A percentile compares a stretch with the other conserved stretches of the same genome.
Evolutionary conservation across 345 rosid species (phyloP).

Genomic region (Moringa oleifera): DNA sequence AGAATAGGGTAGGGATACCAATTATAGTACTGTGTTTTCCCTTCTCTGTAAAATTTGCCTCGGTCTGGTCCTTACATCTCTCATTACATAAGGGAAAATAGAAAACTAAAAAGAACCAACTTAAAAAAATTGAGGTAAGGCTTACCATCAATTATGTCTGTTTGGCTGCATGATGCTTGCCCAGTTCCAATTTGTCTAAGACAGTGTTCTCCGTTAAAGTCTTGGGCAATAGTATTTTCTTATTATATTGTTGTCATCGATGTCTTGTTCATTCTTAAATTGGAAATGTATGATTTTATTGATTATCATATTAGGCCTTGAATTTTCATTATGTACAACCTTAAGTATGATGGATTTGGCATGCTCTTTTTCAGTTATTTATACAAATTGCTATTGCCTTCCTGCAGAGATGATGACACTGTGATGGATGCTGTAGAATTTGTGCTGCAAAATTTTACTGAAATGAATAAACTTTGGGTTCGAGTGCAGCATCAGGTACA

Average conservation of each 20-base stretch:
- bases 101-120: background rate
- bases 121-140: background rate
- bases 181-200: background rate
- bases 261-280: background rate
- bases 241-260: background rate
- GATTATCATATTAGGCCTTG: background rate
- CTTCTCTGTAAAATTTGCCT: background rate
- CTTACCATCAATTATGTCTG: background rate
- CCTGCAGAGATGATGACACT: constrained; percentile 67
- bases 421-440: constrained; percentile 86
- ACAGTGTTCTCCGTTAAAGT: background rate
- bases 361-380: background rate
- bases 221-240: background rate
- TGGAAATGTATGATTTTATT: background rate
- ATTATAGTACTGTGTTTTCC: background rate
- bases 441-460: constrained; percentile 87
- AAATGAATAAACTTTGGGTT: constrained; percentile 98
- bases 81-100: no score
- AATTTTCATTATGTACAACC: background rate
- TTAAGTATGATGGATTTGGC: background rate
- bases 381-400: constrained; percentile 4
- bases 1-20: no score
- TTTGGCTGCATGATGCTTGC: background rate
- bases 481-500: constrained; percentile 87
- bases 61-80: background rate